These are phyloP conservation scores for Saksenaea vasiformis DNA, from an alignment of 371 early-diverging fungal genomes.

Conservation along the genomic window DNA sequence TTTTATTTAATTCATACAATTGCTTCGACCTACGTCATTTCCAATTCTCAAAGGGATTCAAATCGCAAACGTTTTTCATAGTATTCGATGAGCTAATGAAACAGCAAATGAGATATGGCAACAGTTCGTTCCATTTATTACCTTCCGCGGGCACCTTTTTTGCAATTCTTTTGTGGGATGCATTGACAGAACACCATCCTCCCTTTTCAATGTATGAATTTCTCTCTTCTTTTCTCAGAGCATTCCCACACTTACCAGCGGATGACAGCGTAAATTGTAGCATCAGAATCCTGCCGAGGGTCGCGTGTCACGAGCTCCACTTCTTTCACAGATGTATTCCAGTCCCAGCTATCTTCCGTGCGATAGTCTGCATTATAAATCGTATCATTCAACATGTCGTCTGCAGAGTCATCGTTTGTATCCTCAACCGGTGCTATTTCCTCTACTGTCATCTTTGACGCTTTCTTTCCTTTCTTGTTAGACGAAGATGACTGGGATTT, in stretches of 20 bases:
- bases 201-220: background rate
- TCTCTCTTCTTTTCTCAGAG: background rate
- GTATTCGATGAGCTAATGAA: slow-evolving; percentile 6
- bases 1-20: too few relatives aligned
- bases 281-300: background rate
- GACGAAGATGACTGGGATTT: background rate
- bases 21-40: background rate
- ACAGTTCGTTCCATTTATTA: background rate
- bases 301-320: slow-evolving; percentile 8
- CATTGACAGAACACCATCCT: slow-evolving; percentile 10
- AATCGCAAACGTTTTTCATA: slow-evolving; percentile 11
- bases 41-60: background rate
- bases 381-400: background rate
- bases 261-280: slow-evolving; percentile 12
- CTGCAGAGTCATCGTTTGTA: background rate
- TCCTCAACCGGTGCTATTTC: too few relatives aligned
- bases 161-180: slow-evolving; percentile 11
- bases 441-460: background rate
- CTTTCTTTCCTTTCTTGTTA: background rate
- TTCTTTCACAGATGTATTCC: background rate
- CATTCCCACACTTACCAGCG: slow-evolving; percentile 11
- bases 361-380: slow-evolving; percentile 14
- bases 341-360: slow-evolving; percentile 5
- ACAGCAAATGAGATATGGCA: background rate
- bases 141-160: slow-evolving; percentile 13